Evolutionary conservation across 108 stramenopile genomes (phyloP).

Genomic region (Cyclostephanos invisitatus): DNA sequence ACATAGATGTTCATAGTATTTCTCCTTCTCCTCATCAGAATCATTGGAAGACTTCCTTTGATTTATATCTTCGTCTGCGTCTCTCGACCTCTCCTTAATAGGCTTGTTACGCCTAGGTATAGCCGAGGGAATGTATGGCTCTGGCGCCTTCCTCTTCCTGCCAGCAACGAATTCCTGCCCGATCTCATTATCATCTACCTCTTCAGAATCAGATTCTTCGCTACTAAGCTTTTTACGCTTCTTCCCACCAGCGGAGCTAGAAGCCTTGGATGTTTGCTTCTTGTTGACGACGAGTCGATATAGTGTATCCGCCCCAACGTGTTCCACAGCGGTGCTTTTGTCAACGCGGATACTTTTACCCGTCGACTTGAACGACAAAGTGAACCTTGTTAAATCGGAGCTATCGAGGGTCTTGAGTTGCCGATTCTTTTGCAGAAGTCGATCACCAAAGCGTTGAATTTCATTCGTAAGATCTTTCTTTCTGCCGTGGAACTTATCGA

Average conservation of each 20-base stretch:
- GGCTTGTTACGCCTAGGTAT: background rate
- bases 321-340: background rate
- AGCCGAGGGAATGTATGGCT: background rate
- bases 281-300: background rate
- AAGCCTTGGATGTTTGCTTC: background rate
- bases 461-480: constrained; percentile 12
- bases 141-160: too few relatives aligned
- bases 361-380: background rate
- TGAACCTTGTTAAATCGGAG: constrained; percentile 1
- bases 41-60: background rate
- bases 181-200: too few relatives aligned
- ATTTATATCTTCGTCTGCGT: background rate
- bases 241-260: background rate
- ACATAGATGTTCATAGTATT: too few relatives aligned
- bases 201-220: too few relatives aligned
- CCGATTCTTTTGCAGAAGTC: background rate
- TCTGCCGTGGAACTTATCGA: constrained; percentile 17
- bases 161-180: too few relatives aligned
- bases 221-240: background rate
- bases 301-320: background rate
- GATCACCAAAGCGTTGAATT: constrained; percentile 10
- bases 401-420: constrained; percentile 6
- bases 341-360: constrained; percentile 6
- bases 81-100: background rate
- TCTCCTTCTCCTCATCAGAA: too few relatives aligned